Conservation (phyloP, 1,139 yeast species). For the Candida sanyaensis region DNA sequence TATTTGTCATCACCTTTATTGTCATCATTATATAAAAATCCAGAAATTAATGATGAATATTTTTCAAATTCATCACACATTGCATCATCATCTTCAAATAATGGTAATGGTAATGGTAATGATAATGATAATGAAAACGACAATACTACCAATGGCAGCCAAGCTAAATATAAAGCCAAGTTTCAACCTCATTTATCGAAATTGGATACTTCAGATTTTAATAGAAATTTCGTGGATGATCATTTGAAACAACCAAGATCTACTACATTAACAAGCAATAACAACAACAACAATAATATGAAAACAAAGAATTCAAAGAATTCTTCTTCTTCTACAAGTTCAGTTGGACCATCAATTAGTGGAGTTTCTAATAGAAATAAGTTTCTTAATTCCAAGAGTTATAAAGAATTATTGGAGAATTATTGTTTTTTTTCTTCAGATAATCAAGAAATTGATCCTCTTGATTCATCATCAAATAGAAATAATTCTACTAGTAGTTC, state of each 20-base stretch:
- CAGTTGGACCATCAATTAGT: conserved; percentile 4
- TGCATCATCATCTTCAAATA: background rate
- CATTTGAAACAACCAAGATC: background rate
- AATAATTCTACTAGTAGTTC: conserved; percentile 1
- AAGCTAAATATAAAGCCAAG: conserved; percentile 12
- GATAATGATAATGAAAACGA: too few relatives aligned
- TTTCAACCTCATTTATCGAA: conserved; percentile 11
- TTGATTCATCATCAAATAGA: conserved; percentile 1
- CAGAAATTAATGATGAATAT: conserved; percentile 7
- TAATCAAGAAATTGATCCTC: conserved; percentile 5
- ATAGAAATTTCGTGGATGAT: conserved; percentile 8
- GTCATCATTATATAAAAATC: conserved; percentile 20
- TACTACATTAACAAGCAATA: background rate
- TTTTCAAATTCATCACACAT: conserved; percentile 1
- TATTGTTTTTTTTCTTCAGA: conserved; percentile 60
- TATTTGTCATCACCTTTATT: conserved; percentile 44
- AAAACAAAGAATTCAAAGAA: background rate
- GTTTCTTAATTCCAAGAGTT: conserved; percentile 56
- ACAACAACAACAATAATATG: background rate
- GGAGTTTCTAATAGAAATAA: conserved; percentile 8
- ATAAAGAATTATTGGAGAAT: conserved; percentile 67
- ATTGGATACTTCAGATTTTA: conserved; percentile 9
- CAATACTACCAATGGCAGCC: background rate
- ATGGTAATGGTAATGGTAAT: too few relatives aligned
- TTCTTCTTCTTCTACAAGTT: background rate